Conservation (phyloP, 2,329 filamentous ascomycete genomes). For the Keithomyces neogunnii region DNA sequence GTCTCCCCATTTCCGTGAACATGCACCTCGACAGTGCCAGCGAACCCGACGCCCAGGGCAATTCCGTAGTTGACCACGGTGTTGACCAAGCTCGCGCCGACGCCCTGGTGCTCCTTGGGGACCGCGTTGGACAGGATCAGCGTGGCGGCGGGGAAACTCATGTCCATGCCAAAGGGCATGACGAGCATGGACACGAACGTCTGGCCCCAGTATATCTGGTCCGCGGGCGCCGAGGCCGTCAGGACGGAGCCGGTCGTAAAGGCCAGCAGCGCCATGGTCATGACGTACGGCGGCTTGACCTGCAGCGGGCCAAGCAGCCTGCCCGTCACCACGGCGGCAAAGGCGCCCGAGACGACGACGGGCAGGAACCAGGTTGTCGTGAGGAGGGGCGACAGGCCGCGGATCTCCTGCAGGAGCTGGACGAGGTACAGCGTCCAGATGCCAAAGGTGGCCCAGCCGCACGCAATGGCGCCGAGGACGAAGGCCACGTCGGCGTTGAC, state of each 20-base stretch:
- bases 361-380: conserved; percentile 36
- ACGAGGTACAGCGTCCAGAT: conserved; percentile 45
- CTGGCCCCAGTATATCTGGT: conserved; percentile 57
- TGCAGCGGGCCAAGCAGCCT: conserved; percentile 29
- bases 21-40: conserved; percentile 51
- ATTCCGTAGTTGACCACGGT: conserved; percentile 64
- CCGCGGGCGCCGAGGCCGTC: conserved; percentile 37
- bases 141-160: conserved; percentile 55
- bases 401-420: conserved; percentile 38
- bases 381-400: conserved; percentile 32
- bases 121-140: conserved; percentile 49
- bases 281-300: conserved; percentile 28
- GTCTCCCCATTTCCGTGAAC: conserved; percentile 17
- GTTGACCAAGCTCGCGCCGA: conserved; percentile 46
- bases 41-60: conserved; percentile 55
- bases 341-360: conserved; percentile 31
- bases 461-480: conserved; percentile 45
- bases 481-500: conserved; percentile 41
- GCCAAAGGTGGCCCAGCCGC: conserved; percentile 46
- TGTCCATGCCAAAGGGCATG: conserved; percentile 57
- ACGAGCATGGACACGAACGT: conserved; percentile 50
- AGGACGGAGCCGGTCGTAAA: conserved; percentile 35
- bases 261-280: conserved; percentile 34
- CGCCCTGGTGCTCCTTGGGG: conserved; percentile 35
- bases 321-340: conserved; percentile 36